Percentiles rank a stretch among this genome's conserved stretches.
Evolutionary conservation across 2,329 filamentous ascomycete species (phyloP).

Genomic region (Leptographium lundbergii): DNA sequence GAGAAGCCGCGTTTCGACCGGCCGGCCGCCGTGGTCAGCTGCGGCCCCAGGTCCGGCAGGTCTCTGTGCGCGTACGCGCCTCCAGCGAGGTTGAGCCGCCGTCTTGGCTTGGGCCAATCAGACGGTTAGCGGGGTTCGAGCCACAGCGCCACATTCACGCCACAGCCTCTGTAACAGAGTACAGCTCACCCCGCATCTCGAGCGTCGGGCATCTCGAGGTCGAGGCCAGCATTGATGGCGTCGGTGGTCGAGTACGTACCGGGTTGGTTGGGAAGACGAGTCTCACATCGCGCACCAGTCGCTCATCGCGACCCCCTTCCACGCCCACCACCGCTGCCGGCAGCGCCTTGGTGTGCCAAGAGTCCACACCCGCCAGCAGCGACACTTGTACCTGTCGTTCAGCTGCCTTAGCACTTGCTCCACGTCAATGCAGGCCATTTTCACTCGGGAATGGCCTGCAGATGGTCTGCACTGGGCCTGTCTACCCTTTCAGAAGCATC

Average conservation of each 20-base stretch:
- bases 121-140: too few species aligned
- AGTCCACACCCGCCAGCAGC: conserved; percentile 11
- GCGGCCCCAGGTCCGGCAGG: conserved; percentile 9
- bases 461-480: too few species aligned
- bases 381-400: not conserved
- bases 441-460: too few species aligned
- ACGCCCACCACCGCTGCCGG: conserved; percentile 24
- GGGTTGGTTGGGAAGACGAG: conserved; percentile 7
- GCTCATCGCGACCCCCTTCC: conserved; percentile 25
- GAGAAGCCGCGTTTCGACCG: conserved; percentile 8
- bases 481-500: too few species aligned
- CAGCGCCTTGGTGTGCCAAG: conserved; percentile 20
- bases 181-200: too few species aligned
- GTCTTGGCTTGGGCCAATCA: conserved; percentile 37
- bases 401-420: not conserved
- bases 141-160: conserved; percentile 16
- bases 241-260: conserved; percentile 17
- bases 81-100: conserved; percentile 15
- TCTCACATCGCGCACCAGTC: too few species aligned
- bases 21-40: not conserved
- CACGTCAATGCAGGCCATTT: not conserved
- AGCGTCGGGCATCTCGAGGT: conserved; percentile 22
- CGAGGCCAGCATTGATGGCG: conserved; percentile 14
- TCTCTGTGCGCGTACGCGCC: conserved; percentile 11
- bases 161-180: too few species aligned